These are phyloP conservation scores for Penicillium sp. DNA, from an alignment of 2,329 filamentous ascomycete genomes.

Conservation along the genomic window DNA sequence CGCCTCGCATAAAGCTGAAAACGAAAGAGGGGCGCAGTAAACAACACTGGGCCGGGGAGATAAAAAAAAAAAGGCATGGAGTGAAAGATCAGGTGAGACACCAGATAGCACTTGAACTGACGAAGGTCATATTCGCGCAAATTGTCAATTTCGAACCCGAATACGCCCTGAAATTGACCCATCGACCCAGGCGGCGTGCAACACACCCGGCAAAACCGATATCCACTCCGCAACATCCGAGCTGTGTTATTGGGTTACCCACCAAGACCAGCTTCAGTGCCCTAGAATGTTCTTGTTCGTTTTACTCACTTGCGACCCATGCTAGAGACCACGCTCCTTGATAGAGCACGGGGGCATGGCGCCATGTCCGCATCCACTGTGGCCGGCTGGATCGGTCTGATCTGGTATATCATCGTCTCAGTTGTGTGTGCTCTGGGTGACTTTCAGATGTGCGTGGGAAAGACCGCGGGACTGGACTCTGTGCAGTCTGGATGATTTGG, in stretches of 20 bases:
- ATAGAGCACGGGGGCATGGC: constrained; percentile 29
- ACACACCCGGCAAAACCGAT: constrained; percentile 8
- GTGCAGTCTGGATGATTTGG: background rate
- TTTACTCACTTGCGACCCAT: constrained; percentile 21
- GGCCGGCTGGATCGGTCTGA: constrained; percentile 47
- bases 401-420: constrained; percentile 57
- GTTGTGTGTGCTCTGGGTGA: constrained; percentile 59
- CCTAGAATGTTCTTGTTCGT: constrained; percentile 19
- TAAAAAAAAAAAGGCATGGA: no score
- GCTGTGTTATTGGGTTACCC: constrained; percentile 1
- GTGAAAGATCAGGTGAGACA: background rate
- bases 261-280: background rate
- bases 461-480: background rate
- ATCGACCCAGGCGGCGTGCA: background rate
- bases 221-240: constrained; percentile 11
- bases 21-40: background rate
- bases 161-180: background rate
- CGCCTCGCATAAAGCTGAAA: background rate
- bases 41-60: background rate
- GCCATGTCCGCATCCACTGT: constrained; percentile 38
- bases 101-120: background rate
- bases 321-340: constrained; percentile 26
- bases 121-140: background rate
- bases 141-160: background rate
- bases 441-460: constrained; percentile 53